These are phyloP conservation scores for Calonectria ilicicola DNA, from an alignment of 2,329 filamentous ascomycete species.

Conservation along the genomic window DNA sequence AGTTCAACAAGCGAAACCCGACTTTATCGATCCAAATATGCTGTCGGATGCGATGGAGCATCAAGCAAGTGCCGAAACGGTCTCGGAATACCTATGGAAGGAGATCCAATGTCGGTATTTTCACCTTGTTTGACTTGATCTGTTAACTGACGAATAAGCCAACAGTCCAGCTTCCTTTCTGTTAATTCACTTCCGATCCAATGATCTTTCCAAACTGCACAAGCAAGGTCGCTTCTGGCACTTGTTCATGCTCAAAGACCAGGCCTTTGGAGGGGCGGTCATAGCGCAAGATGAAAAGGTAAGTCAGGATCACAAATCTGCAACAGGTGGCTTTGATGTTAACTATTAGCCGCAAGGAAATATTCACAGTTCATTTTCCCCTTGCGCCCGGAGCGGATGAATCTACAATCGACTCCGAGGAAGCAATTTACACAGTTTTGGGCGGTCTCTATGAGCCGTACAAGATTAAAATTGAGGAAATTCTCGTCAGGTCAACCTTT, in stretches of 20 bases:
- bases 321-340: not conserved
- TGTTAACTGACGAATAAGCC: not conserved
- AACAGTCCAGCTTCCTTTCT: not conserved
- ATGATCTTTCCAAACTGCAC: not conserved
- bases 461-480: constrained; percentile 36
- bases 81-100: not conserved
- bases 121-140: too few relatives aligned
- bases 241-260: constrained; percentile 1
- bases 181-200: constrained; percentile 9
- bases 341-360: not conserved
- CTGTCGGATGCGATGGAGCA: constrained; percentile 12
- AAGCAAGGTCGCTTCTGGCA: constrained; percentile 20
- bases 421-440: constrained; percentile 18
- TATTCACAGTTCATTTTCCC: constrained; percentile 5
- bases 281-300: constrained; percentile 17
- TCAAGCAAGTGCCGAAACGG: not conserved
- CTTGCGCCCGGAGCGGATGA: not conserved
- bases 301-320: too few relatives aligned
- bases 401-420: not conserved
- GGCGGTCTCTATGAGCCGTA: constrained; percentile 11
- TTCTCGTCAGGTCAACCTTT: constrained; percentile 36
- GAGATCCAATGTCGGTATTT: constrained; percentile 6
- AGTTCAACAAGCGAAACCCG: not conserved
- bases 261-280: not conserved
- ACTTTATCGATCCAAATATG: not conserved